Base-by-base conservation (phyloP, 768 basidiomycete species). In the Crucibulum laeve region DNA sequence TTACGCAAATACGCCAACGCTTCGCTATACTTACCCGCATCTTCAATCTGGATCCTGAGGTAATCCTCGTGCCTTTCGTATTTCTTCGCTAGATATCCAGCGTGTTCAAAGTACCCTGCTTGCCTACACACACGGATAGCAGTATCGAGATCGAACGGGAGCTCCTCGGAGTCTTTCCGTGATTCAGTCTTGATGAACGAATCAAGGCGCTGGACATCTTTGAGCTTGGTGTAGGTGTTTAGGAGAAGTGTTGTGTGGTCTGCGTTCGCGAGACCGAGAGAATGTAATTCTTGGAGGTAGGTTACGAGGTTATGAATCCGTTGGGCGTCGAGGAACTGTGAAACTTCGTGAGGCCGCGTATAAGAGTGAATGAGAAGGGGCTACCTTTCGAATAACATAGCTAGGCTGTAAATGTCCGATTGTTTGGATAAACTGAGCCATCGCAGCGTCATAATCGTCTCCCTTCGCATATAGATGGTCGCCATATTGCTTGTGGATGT, bases 181-280 rank as follows among this genome's bases (percentile, higher is more conserved):
- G 88, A 82, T 58, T 92, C 91, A 2, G 90, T 84, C 61, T 88
- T 91, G 67, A 99, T 89, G 62, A 99, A 99, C 46, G 74, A 80
- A 53, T 97, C 91, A 1, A 98, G 77, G 10, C 92, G 82, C 1
- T 80, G 62, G 13, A 92, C 82, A 54, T 99, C 96, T 47, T 92
- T 91, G 17, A 96, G 84, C 59, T 98, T 98, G 40, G 96, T 96
- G 64, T 96, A 98, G 4, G 94, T 93, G 59, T 98, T 98, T 19
- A 99, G 79, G 3, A 99, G 77, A 5, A 99, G 81, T 0, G 96
- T 98, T 0, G 96, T 99, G 57, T 97, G 95, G 54, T 98, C 94
- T 0, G 91, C 82, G 55, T 95, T 98, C 22, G 96, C 95, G 4
- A 95, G 80, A 0, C 89, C 87, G 1, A 84, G 73, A 1, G 88